Evolutionary conservation across 2,329 filamentous ascomycete genomes (phyloP), one percentile per base, ranked within the genome.

Genomic region (Myriosclerotinia duriaeana): DNA sequence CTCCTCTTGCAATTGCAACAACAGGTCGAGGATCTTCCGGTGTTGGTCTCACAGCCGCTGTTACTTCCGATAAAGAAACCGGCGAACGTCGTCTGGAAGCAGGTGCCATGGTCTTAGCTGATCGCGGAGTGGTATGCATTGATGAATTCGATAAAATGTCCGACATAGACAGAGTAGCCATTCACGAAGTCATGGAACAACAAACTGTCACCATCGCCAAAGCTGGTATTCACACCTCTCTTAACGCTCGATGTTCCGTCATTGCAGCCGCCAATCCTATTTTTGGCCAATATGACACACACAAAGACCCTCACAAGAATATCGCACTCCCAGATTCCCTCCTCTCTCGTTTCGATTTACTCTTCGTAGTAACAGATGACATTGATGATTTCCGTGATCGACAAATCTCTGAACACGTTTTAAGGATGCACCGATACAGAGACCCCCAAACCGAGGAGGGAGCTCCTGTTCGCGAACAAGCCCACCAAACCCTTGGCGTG

Each of bases 101-200:
- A 20, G 95, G 95, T 85, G 95, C 95, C 71, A 99, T 99, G 95
- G 95, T 99, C 68, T 91, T 99, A 75, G 95, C 89, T 70, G 95
- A 99, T 78, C 90, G 95, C 70, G 95, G 95, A 72, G 94, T 99
- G 14, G 95, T 99, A 44, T 99, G 95, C 81, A 99, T 99, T 72
- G 95, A 99, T 77, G 95, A 99, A 76, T 99, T 99, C 73, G 95
- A 99, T 82, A 99, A 99, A 79, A 99, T 99, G 95, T 97, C 93
- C 66, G 95, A 99, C 76, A 89, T 98, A 67, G 95, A 99, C 79
- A 88, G 95, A 77, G 95, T 99, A 5, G 95, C 95, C 56, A 99
- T 99, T 73, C 95, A 99, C 85, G 95, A 99, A 91, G 95, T 99
- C 71, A 99, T 99, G 95, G 95, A 99, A 80, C 95, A 99, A 80